These are phyloP conservation scores for Rhinocladiella mackenziei DNA, from an alignment of 2,329 filamentous ascomycete species.

Conservation along the genomic window DNA sequence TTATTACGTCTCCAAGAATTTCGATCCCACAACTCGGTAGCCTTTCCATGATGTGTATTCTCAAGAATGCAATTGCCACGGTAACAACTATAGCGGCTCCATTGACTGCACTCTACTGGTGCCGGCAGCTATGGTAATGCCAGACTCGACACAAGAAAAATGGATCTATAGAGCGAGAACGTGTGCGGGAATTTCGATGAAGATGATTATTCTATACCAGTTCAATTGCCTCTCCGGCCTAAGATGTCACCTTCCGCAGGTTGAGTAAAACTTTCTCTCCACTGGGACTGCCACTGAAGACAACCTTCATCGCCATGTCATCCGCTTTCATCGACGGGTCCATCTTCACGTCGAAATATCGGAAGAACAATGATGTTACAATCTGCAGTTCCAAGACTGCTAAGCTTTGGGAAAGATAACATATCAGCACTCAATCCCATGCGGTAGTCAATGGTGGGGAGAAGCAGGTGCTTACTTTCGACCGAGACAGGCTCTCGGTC, in stretches of 20 bases:
- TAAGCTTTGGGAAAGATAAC: not conserved
- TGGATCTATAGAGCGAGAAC: too few relatives aligned
- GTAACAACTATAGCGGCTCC: too few relatives aligned
- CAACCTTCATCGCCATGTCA: not conserved
- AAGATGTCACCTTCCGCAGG: not conserved
- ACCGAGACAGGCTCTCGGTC: constrained; percentile 4
- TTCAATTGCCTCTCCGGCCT: too few relatives aligned
- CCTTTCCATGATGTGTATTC: too few relatives aligned
- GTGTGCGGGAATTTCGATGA: too few relatives aligned
- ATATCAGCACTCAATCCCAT: not conserved
- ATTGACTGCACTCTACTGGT: too few relatives aligned
- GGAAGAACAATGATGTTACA: not conserved
- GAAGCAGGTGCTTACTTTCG: constrained; percentile 3
- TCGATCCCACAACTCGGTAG: too few relatives aligned
- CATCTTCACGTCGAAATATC: constrained; percentile 1
- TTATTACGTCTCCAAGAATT: too few relatives aligned
- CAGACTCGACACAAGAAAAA: too few relatives aligned
- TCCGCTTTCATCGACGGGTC: not conserved
- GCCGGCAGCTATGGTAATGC: too few relatives aligned
- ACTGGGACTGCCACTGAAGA: not conserved
- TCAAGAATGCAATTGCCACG: too few relatives aligned
- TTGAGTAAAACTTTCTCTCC: constrained; percentile 1
- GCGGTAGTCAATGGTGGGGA: not conserved
- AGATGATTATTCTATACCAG: too few relatives aligned
- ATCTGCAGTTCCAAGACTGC: constrained; percentile 1